Conservation (phyloP, 2,329 filamentous ascomycete species). For the Pseudomassariella vexata region DNA sequence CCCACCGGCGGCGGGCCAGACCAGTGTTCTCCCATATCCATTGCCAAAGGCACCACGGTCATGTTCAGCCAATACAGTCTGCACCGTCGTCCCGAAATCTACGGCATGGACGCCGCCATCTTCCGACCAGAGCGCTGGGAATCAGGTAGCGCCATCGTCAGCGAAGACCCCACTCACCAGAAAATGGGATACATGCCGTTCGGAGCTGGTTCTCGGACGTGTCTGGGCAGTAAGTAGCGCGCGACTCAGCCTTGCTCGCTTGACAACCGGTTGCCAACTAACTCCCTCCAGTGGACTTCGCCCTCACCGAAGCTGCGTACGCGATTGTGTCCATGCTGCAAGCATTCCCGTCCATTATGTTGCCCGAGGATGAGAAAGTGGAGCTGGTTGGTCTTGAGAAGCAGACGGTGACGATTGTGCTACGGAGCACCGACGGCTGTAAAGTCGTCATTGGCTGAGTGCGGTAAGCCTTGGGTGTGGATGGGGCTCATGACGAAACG, state of each 20-base stretch:
- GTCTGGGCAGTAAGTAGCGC: conserved; percentile 11
- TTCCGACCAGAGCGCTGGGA: conserved; percentile 14
- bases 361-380: conserved; percentile 10
- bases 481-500: too few relatives aligned
- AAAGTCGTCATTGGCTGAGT: too few relatives aligned
- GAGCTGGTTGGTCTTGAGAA: conserved; percentile 17
- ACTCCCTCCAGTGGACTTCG: conserved; percentile 16
- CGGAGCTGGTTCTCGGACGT: conserved; percentile 11
- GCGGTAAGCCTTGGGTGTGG: too few relatives aligned
- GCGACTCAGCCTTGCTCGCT: background rate
- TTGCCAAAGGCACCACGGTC: conserved; percentile 20
- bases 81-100: conserved; percentile 13
- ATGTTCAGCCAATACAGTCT: conserved; percentile 19
- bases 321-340: conserved; percentile 15
- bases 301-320: conserved; percentile 16
- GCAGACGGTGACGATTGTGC: conserved; percentile 14
- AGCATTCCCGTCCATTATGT: conserved; percentile 13
- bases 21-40: conserved; percentile 17
- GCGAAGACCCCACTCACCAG: too few relatives aligned
- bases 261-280: conserved; percentile 1
- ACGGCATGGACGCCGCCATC: conserved; percentile 9
- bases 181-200: conserved; percentile 1
- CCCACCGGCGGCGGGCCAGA: conserved; percentile 23
- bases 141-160: too few relatives aligned
- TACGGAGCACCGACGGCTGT: conserved; percentile 8